Evolutionary conservation across 1,284 basidiomycete species (phyloP), one percentile per base, ranked within the genome.

Genomic region (Rhodotorula sp.): DNA sequence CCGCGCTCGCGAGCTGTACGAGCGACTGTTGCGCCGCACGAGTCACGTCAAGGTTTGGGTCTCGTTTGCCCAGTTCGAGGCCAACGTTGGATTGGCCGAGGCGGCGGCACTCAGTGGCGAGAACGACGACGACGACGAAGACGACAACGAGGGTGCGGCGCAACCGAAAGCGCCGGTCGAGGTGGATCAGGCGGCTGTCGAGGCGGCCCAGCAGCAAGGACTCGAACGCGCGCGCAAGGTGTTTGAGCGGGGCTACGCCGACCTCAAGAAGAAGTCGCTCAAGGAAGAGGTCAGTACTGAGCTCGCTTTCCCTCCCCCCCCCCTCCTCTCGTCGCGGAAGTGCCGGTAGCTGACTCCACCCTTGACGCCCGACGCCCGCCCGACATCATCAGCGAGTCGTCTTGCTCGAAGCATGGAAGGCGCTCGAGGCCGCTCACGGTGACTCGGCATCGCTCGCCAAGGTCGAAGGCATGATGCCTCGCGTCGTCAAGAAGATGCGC

Each of bases 341-440:
- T 4, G 6, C 42, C 15, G 2, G 4, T 22, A 42, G 37, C 37
- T 42, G 37, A 42, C 37, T 42, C 37, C 12, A 8, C 10, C 10
- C 37, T 53, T 26, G 51, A 26, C 24, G 51, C 22, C 26, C 53
- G 7, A 29, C 22, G 26, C 37, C 10, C 37, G 12, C 10, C 8
- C 46, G 15, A 18, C 45, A 57, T 15, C 1, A 26, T 17, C 74
- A 91, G 89, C 91, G 94, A 66, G 91, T 93, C 55, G 88, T 91
- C 10, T 83, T 98, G 17, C 86, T 97, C 29, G 91, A 95, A 79
- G 89, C 91, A 2, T 98, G 95, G 95, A 95, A 95, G 82, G 84
- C 87, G 6, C 95, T 95, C 79, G 95, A 98, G 82, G 84, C 88
- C 74, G 85, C 86, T 59, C 84, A 93, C 75, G 93, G 94, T 26